These are phyloP conservation scores for Eutrema yunnanense DNA, from an alignment of 345 rosid genomes.

Conservation along the genomic window DNA sequence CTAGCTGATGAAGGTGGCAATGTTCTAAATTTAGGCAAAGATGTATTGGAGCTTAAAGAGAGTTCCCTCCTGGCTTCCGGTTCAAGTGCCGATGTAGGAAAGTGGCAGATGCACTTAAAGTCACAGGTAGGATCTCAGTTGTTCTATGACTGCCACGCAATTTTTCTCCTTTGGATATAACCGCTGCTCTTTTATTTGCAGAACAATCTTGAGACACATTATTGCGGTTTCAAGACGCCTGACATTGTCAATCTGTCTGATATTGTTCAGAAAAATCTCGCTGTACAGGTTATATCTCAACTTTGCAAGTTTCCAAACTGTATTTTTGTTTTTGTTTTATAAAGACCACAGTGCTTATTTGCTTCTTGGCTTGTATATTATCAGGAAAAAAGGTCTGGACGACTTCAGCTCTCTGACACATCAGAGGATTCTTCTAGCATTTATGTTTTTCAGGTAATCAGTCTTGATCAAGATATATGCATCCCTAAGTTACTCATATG, in stretches of 20 bases:
- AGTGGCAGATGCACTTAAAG: constrained; percentile 81
- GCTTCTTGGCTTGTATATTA: constrained; percentile 3
- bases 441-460: constrained; percentile 72
- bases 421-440: constrained; percentile 51
- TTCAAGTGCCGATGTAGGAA: constrained; percentile 53
- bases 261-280: constrained; percentile 62
- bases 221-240: constrained; percentile 78
- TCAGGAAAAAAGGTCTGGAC: constrained; percentile 45
- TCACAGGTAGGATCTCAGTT: constrained; percentile 39
- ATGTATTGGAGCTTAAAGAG: constrained; percentile 26
- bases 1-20: constrained; percentile 76
- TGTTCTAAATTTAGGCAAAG: constrained; percentile 41
- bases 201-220: constrained; percentile 61
- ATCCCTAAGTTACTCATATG: not conserved
- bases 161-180: constrained; percentile 5
- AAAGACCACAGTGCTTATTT: not conserved
- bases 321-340: not conserved
- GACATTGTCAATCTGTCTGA: constrained; percentile 78
- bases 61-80: constrained; percentile 66
- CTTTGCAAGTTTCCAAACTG: not conserved
- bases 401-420: constrained; percentile 61
- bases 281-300: constrained; percentile 39
- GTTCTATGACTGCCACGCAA: not conserved
- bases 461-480: not conserved
- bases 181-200: constrained; percentile 26